phyloP scores from a whole-genome alignment of 352 stramenopile genomes.

The Pythium plurisporium region DNA sequence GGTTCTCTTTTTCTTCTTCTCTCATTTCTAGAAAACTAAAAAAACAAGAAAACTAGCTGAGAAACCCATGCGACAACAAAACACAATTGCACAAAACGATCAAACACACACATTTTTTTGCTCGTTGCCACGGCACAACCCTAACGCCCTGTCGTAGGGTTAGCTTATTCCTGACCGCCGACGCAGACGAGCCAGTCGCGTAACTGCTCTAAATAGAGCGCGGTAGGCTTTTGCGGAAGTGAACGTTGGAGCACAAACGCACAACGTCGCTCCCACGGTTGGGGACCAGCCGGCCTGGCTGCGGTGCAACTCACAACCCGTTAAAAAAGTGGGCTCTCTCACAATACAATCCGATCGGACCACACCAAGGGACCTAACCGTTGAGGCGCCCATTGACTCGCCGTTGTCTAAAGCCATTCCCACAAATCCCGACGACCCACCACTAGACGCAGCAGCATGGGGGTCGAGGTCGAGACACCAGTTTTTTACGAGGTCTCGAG shows the following conservation, averaged over 20 bases:
- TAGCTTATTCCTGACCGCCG: neutral
- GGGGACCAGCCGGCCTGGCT: too few species aligned
- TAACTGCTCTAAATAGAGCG: constrained; percentile 7
- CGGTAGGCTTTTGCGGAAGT: constrained; percentile 8
- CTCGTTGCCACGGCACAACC: constrained; percentile 1
- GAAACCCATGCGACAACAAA: too few species aligned
- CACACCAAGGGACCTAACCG: neutral
- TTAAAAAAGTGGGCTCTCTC: constrained; percentile 19
- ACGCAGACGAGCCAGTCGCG: constrained; percentile 4
- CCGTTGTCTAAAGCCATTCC: too few species aligned
- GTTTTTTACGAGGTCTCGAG: constrained; percentile 6
- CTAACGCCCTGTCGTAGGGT: neutral
- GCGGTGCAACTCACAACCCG: constrained; percentile 6
- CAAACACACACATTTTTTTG: too few species aligned
- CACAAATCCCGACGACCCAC: neutral
- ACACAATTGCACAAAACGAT: too few species aligned
- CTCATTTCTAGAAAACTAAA: neutral
- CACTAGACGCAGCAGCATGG: constrained; percentile 12
- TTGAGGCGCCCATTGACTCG: too few species aligned
- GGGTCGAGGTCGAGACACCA: constrained; percentile 13
- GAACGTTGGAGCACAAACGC: constrained; percentile 20
- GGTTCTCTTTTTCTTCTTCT: neutral
- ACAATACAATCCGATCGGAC: neutral
- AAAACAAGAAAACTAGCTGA: too few species aligned
- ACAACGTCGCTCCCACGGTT: neutral